These are phyloP conservation scores for Pseudogymnoascus sp. DNA, from an alignment of 2,329 filamentous ascomycete species.

Conservation along the genomic window DNA sequence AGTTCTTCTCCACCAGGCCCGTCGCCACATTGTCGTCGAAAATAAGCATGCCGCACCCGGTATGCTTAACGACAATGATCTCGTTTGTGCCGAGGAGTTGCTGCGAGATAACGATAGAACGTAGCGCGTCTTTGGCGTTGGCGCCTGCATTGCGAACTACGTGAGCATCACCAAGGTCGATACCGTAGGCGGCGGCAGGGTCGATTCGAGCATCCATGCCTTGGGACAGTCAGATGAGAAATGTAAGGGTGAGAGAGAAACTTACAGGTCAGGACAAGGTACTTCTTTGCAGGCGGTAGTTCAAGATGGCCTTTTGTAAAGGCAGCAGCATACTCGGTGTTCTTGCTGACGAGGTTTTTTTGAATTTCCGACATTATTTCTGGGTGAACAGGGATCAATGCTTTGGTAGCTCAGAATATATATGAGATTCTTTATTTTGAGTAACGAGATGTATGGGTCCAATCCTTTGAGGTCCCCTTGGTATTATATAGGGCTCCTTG, in stretches of 20 bases:
- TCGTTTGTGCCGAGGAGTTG: conserved; percentile 70
- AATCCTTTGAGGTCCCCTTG: not conserved
- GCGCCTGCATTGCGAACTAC: conserved; percentile 68
- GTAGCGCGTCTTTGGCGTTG: conserved; percentile 58
- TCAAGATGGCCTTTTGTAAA: conserved; percentile 61
- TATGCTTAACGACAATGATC: conserved; percentile 46
- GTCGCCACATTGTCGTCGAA: conserved; percentile 53
- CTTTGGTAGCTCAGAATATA: not conserved
- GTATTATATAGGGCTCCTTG: not conserved
- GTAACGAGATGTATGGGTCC: not conserved
- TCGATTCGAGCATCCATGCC: conserved; percentile 78
- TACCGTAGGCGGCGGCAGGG: conserved; percentile 59
- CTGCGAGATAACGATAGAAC: conserved; percentile 69
- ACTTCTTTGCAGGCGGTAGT: conserved; percentile 62
- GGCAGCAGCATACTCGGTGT: conserved; percentile 45
- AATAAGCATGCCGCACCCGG: conserved; percentile 64
- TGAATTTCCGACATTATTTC: conserved; percentile 30
- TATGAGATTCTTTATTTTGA: not conserved
- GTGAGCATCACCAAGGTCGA: conserved; percentile 68
- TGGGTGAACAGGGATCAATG: not conserved
- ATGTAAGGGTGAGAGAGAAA: not conserved
- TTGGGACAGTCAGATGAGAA: conserved; percentile 41
- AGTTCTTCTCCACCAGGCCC: conserved; percentile 48
- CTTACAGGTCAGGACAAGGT: conserved; percentile 38
- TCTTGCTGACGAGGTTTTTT: conserved; percentile 47